Evolutionary conservation across 441 rosid genomes (phyloP).

Genomic region (Populus hybrid): DNA sequence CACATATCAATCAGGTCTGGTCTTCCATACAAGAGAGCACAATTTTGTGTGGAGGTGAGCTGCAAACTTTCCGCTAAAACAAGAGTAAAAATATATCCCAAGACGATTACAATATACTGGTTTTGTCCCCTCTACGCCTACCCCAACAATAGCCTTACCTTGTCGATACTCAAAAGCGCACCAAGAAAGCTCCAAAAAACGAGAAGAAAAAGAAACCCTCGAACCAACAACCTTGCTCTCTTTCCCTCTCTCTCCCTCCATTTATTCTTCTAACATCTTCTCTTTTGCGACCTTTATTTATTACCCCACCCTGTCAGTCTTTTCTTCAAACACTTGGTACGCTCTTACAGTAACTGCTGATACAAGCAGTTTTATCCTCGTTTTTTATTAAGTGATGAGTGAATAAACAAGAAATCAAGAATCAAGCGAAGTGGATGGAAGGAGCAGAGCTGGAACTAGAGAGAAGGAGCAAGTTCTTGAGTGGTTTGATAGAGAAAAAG

Average conservation of each 20-base stretch:
- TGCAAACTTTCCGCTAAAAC: constrained; percentile 19
- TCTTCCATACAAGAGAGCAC: too few relatives aligned
- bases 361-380: not conserved
- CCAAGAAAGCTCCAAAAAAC: not conserved
- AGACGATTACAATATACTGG: constrained; percentile 1
- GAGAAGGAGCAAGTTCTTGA: constrained; percentile 88
- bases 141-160: constrained; percentile 29
- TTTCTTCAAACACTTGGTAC: constrained; percentile 36
- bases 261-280: not conserved
- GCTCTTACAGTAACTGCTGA: constrained; percentile 11
- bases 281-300: not conserved
- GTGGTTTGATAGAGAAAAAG: constrained; percentile 82
- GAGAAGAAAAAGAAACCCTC: not conserved
- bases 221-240: not conserved
- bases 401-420: constrained; percentile 9
- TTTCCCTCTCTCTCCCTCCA: not conserved
- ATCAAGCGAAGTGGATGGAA: constrained; percentile 44
- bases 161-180: not conserved
- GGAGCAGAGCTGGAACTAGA: constrained; percentile 80
- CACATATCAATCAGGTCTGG: not conserved
- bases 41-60: not conserved
- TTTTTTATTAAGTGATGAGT: constrained; percentile 27
- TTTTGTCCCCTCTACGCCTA: constrained; percentile 37
- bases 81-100: not conserved
- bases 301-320: constrained; percentile 13